phyloP scores from a whole-genome alignment of 768 basidiomycete species.

The Gymnopilus dilepis region DNA sequence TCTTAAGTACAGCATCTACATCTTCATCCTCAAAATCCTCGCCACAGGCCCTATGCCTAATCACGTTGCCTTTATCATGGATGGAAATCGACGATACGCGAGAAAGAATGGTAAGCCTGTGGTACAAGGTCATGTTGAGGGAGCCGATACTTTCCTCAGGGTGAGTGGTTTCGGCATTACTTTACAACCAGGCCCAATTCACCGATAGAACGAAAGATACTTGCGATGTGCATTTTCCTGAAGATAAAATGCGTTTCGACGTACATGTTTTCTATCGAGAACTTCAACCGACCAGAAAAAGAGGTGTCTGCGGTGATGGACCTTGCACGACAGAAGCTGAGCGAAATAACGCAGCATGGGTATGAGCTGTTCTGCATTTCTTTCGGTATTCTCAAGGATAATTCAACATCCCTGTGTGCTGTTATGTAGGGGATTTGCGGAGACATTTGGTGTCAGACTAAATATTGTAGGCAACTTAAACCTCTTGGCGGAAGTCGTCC shows the following conservation, averaged over 20 bases:
- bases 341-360: constrained; percentile 84
- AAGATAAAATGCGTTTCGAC: constrained; percentile 83
- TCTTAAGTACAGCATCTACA: constrained; percentile 39
- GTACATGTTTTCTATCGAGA: constrained; percentile 98
- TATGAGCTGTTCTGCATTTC: constrained; percentile 41
- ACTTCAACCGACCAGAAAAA: constrained; percentile 85
- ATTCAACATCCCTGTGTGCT: background rate
- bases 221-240: constrained; percentile 84
- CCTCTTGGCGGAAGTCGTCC: constrained; percentile 84
- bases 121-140: constrained; percentile 81
- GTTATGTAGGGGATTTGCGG: constrained; percentile 67
- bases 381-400: background rate
- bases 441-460: constrained; percentile 84
- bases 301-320: constrained; percentile 90
- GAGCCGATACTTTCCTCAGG: constrained; percentile 77
- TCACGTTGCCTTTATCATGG: constrained; percentile 97
- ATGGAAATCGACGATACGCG: constrained; percentile 94
- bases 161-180: constrained; percentile 50
- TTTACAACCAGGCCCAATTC: background rate
- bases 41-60: constrained; percentile 83
- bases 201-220: constrained; percentile 52
- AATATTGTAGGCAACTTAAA: constrained; percentile 78
- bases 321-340: constrained; percentile 76
- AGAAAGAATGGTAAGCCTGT: constrained; percentile 69
- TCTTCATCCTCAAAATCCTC: constrained; percentile 71